Conservation (phyloP, 768 basidiomycete genomes). For the Paxillus involutus region DNA sequence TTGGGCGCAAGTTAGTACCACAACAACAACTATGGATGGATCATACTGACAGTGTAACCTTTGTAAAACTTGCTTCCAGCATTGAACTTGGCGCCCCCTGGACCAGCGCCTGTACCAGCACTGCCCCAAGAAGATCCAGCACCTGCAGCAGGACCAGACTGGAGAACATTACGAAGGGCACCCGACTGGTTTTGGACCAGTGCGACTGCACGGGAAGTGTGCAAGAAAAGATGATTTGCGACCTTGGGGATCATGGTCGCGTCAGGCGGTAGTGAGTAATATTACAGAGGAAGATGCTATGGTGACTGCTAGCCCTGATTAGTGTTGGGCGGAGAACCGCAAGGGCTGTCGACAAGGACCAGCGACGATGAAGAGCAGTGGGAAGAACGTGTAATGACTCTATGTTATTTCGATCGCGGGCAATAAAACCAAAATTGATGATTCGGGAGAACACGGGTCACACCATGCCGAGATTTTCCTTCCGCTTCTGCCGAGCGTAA, state of each 20-base stretch:
- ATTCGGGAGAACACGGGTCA: slow-evolving; percentile 22
- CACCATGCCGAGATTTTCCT: background rate
- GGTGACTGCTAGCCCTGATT: slow-evolving; percentile 4
- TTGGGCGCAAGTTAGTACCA: slow-evolving; percentile 3
- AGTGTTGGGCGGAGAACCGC: slow-evolving; percentile 2
- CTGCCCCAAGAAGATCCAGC: slow-evolving; percentile 53
- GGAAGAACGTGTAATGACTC: background rate
- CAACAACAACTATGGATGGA: background rate
- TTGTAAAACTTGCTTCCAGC: slow-evolving; percentile 71
- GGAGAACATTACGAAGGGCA: slow-evolving; percentile 75
- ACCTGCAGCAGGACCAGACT: slow-evolving; percentile 47
- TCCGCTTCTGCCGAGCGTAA: slow-evolving; percentile 4
- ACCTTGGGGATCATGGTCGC: slow-evolving; percentile 77
- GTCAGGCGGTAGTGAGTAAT: background rate
- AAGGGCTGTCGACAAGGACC: slow-evolving; percentile 1
- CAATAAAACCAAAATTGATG: slow-evolving; percentile 15
- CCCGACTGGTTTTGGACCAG: slow-evolving; percentile 71
- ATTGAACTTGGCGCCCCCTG: slow-evolving; percentile 73
- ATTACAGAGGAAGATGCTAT: background rate
- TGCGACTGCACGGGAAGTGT: slow-evolving; percentile 73
- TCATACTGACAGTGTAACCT: slow-evolving; percentile 58
- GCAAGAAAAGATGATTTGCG: slow-evolving; percentile 74
- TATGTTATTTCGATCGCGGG: background rate
- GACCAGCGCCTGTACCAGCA: slow-evolving; percentile 51
- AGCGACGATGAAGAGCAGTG: background rate